These are phyloP conservation scores for Paraphaeosphaeria minitans DNA, from an alignment of 2,329 filamentous ascomycete species.

Conservation along the genomic window DNA sequence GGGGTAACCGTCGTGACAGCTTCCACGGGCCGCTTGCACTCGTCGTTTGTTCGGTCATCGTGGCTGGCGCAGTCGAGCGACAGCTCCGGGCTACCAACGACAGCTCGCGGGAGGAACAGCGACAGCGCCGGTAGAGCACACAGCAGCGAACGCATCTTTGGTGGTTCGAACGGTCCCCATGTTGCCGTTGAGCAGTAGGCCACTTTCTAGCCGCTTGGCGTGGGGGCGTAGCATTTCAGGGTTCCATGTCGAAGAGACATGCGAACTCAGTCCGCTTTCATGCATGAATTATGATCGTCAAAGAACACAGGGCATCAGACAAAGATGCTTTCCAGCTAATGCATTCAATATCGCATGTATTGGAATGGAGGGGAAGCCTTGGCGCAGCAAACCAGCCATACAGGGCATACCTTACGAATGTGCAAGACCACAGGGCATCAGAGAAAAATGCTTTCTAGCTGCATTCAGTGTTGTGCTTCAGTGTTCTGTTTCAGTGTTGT, in stretches of 20 bases:
- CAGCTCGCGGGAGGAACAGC: slow-evolving; percentile 13
- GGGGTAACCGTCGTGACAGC: slow-evolving; percentile 29
- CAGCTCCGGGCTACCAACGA: slow-evolving; percentile 14
- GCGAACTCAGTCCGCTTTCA: not conserved
- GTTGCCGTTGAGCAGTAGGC: not conserved
- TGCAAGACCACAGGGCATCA: too few relatives aligned
- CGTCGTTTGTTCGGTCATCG: slow-evolving; percentile 13
- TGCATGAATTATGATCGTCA: not conserved
- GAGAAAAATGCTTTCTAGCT: too few relatives aligned
- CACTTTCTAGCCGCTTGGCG: not conserved
- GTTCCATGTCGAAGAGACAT: not conserved
- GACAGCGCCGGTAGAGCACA: slow-evolving; percentile 19
- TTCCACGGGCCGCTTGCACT: slow-evolving; percentile 31
- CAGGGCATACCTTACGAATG: too few relatives aligned
- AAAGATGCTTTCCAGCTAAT: not conserved
- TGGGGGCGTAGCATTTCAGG: not conserved
- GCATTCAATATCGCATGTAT: not conserved
- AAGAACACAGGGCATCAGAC: not conserved
- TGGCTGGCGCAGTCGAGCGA: slow-evolving; percentile 24
- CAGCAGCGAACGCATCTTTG: slow-evolving; percentile 18
- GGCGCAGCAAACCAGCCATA: not conserved
- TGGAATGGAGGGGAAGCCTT: not conserved
- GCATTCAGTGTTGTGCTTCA: too few relatives aligned
- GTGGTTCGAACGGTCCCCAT: slow-evolving; percentile 6
- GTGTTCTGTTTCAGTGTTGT: too few relatives aligned